Percentiles rank a stretch among this genome's conserved stretches.
Conservation (phyloP, 2,329 filamentous ascomycete genomes). For the Iodosphaeria phyllophila region DNA sequence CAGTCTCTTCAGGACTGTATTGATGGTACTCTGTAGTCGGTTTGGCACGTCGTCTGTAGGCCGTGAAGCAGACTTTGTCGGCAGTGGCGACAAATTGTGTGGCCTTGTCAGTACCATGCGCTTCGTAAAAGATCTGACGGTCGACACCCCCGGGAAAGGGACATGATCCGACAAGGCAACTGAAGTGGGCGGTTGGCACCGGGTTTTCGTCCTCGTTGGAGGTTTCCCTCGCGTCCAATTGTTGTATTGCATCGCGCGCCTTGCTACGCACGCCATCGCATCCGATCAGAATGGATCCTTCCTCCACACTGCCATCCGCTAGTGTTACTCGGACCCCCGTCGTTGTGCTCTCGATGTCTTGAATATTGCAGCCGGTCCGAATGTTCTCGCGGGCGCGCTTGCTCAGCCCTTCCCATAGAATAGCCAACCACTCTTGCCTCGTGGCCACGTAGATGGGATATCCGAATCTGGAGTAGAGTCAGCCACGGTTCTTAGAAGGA, state of each 20-base stretch:
- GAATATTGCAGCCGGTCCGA: slow-evolving; percentile 1
- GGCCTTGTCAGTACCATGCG: neutral
- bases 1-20: slow-evolving; percentile 1
- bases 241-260: slow-evolving; percentile 7
- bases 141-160: neutral
- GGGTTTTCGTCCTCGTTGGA: no score
- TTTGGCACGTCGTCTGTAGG: neutral
- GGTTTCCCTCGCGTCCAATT: no score
- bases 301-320: slow-evolving; percentile 3
- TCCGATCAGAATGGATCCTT: slow-evolving; percentile 5
- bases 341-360: slow-evolving; percentile 1
- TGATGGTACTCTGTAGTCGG: neutral
- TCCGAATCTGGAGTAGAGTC: no score
- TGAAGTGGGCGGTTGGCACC: no score
- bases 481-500: no score
- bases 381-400: neutral
- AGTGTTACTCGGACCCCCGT: slow-evolving; percentile 4
- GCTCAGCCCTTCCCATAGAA: neutral
- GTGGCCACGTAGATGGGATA: slow-evolving; percentile 1
- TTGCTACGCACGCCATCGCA: slow-evolving; percentile 5
- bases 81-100: slow-evolving; percentile 1
- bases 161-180: neutral
- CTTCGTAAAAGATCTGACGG: neutral
- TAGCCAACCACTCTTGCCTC: neutral
- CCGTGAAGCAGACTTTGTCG: slow-evolving; percentile 1